A percentile compares a stretch with the other conserved stretches of the same genome.
These are phyloP conservation scores for Penicillium roqueforti DNA, from an alignment of 495 filamentous ascomycete species.

Conservation along the genomic window DNA sequence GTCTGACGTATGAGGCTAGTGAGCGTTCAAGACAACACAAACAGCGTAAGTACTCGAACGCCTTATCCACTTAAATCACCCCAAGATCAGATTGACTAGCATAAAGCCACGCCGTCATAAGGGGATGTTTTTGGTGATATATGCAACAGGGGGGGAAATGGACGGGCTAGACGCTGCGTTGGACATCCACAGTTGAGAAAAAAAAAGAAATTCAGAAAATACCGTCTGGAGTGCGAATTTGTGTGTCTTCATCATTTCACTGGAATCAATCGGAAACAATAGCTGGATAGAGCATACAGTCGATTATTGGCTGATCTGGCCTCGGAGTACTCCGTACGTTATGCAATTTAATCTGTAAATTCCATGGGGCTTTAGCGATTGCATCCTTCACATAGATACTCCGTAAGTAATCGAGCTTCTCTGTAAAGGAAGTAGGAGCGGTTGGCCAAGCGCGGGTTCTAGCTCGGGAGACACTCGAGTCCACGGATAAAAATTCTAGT, in stretches of 20 bases:
- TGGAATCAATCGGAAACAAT: not conserved
- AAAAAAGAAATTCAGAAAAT: not conserved
- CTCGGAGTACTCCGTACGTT: too few relatives aligned
- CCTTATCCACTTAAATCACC: not conserved
- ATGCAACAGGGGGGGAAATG: not conserved
- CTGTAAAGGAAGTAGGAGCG: too few relatives aligned
- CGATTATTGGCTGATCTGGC: not conserved
- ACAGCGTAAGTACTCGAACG: not conserved
- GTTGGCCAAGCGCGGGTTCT: too few relatives aligned
- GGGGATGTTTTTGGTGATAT: not conserved
- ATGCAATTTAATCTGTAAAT: too few relatives aligned
- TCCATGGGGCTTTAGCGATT: too few relatives aligned
- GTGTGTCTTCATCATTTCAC: not conserved
- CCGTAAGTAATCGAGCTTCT: too few relatives aligned
- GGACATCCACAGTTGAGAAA: not conserved
- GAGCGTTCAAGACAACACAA: too few relatives aligned
- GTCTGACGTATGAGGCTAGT: not conserved
- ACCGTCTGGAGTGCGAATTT: not conserved
- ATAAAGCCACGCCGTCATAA: constrained; percentile 13
- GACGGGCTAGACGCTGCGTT: not conserved
- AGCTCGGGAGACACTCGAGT: too few relatives aligned
- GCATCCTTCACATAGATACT: too few relatives aligned
- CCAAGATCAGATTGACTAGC: not conserved
- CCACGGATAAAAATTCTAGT: too few relatives aligned
- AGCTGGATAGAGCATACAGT: not conserved